Conservation (phyloP, 2,329 filamentous ascomycete genomes). For the Fusarium goolgardi region DNA sequence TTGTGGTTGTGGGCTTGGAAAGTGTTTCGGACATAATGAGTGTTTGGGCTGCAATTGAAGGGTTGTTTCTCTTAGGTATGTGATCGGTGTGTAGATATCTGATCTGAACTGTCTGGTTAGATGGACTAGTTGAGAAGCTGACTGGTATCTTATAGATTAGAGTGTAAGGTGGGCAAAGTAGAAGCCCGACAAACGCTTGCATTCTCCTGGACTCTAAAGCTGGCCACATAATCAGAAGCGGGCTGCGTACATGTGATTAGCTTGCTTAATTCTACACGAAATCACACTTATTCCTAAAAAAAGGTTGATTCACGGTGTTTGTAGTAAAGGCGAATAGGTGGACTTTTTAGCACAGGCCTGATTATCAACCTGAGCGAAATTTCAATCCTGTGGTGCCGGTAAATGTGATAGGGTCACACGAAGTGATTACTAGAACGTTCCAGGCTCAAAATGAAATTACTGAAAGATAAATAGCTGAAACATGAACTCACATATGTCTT, state of each 20-base stretch:
- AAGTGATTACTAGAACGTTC: too few species aligned
- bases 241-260: not conserved
- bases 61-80: not conserved
- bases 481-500: too few species aligned
- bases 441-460: too few species aligned
- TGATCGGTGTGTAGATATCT: not conserved
- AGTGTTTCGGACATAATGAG: not conserved
- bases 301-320: too few species aligned
- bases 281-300: not conserved
- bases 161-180: not conserved
- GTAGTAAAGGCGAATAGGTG: too few species aligned
- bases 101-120: not conserved
- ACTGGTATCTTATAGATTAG: not conserved
- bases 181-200: not conserved
- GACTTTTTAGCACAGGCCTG: too few species aligned
- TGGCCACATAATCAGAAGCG: not conserved
- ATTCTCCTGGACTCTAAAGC: accelerated
- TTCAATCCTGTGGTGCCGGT: too few species aligned
- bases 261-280: not conserved
- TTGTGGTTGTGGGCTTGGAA: not conserved
- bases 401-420: too few species aligned
- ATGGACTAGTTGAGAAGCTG: too few species aligned
- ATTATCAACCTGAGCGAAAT: too few species aligned
- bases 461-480: too few species aligned
- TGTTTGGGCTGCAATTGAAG: not conserved